A percentile compares a stretch with the other conserved stretches of the same genome.
These are phyloP conservation scores for Lactifluus volemus DNA, from an alignment of 768 basidiomycete species.

Conservation along the genomic window DNA sequence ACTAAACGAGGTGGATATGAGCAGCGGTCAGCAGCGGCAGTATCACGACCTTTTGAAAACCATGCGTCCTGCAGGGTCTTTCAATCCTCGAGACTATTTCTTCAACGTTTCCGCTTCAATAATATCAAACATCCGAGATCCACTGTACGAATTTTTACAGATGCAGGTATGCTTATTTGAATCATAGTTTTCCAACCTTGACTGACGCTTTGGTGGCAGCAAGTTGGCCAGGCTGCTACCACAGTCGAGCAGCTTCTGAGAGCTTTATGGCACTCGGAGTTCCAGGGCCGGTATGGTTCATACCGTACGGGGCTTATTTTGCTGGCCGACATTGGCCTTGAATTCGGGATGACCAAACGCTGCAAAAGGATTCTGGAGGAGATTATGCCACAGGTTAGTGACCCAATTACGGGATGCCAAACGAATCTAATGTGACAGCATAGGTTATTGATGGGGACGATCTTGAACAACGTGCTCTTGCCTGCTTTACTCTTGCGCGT, in stretches of 20 bases:
- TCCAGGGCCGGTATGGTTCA: constrained; percentile 54
- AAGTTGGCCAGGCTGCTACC: constrained; percentile 51
- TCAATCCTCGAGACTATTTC: constrained; percentile 49
- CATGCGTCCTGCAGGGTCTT: constrained; percentile 47
- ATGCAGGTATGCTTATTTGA: constrained; percentile 27
- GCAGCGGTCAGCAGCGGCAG: constrained; percentile 55
- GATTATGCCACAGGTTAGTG: constrained; percentile 68
- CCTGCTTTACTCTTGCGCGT: constrained; percentile 64
- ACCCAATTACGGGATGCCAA: background rate
- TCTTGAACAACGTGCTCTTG: constrained; percentile 66
- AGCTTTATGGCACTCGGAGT: constrained; percentile 74
- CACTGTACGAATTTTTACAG: constrained; percentile 36
- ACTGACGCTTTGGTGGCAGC: constrained; percentile 31
- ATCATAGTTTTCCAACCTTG: background rate
- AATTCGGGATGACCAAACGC: constrained; percentile 65
- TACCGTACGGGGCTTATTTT: constrained; percentile 64
- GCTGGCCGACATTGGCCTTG: constrained; percentile 70
- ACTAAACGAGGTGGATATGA: constrained; percentile 1
- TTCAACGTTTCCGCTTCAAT: constrained; percentile 31
- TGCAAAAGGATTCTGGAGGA: constrained; percentile 61
- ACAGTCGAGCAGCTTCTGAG: constrained; percentile 59
- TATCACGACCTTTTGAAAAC: constrained; percentile 59
- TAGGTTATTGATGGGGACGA: constrained; percentile 68
- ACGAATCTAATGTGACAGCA: background rate
- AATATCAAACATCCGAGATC: constrained; percentile 33